Base-by-base conservation (phyloP, 2,329 filamentous ascomycete genomes). In the Penicillium sp. region DNA sequence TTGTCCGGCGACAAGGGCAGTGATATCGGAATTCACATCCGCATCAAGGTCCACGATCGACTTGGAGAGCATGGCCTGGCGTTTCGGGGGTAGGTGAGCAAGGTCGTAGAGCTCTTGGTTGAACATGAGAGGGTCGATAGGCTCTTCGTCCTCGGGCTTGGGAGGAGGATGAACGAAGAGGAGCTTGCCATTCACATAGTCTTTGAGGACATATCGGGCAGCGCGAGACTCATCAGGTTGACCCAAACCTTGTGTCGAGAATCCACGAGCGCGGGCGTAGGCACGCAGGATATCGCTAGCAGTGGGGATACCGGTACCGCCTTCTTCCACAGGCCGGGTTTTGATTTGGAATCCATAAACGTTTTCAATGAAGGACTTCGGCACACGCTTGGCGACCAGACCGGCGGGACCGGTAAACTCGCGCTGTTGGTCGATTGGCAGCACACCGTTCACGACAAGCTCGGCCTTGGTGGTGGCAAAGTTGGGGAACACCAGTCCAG, bases 401-500 rank as follows among this genome's bases (percentile, higher is more conserved):
- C 85, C 86, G 15, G 88, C 87, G 0, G 94, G 94, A 1, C 94
- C 94, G 3, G 86, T 92, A 77, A 89, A 96, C 69, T 99, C 94
- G 56, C 94, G 85, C 62, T 97, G 82, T 74, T 99, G 94, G 71
- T 99, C 94, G 64, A 99, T 99, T 9, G 94, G 94, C 26, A 99
- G 80, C 17, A 99, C 85, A 68, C 94, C 94, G 68, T 93, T 96
- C 74, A 91, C 94, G 8, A 99, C 94, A 17, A 99, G 84, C 67
- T 99, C 94, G 32, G 90, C 94, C 75, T 97, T 97, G 40, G 92
- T 97, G 39, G 87, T 92, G 51, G 94, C 93, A 64, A 97, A 99
- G 75, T 97, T 97, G 64, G 94, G 92, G 72, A 99, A 97, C 1
- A 99, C 95, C 17, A 99, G 86, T 87, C 94, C 94, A 8, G 94